Conservation (phyloP, 2,329 filamentous ascomycete genomes). For the Pestalotiopsis sp. region DNA sequence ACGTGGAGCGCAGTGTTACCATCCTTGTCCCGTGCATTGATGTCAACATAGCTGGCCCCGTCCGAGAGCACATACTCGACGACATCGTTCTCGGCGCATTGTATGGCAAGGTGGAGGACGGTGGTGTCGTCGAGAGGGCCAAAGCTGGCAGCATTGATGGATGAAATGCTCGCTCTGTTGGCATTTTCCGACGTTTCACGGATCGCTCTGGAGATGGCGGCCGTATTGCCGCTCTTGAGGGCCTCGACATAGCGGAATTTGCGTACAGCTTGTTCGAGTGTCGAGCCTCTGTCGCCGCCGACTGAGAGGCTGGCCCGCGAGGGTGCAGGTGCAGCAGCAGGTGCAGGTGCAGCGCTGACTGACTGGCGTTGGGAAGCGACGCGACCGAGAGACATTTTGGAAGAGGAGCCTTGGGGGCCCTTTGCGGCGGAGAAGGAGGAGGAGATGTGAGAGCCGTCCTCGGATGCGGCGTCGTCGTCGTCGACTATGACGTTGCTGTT, state of each 20-base stretch:
- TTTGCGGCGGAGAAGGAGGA: constrained; percentile 2
- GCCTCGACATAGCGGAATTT: constrained; percentile 96
- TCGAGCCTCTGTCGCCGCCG: constrained; percentile 46
- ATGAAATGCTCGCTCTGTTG: constrained; percentile 59
- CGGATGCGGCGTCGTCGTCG: constrained; percentile 19
- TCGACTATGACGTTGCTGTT: constrained; percentile 18
- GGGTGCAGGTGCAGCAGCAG: constrained; percentile 23
- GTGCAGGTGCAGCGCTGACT: background rate
- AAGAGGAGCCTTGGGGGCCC: constrained; percentile 1
- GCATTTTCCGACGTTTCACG: constrained; percentile 62
- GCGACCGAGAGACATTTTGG: constrained; percentile 15
- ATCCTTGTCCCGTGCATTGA: constrained; percentile 90
- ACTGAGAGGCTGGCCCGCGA: constrained; percentile 31
- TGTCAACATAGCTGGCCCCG: constrained; percentile 67
- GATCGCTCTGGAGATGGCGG: constrained; percentile 85
- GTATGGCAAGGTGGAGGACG: constrained; percentile 89
- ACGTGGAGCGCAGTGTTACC: constrained; percentile 93
- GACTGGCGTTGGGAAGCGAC: constrained; percentile 29
- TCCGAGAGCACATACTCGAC: constrained; percentile 93
- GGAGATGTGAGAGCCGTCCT: constrained; percentile 7
- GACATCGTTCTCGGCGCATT: constrained; percentile 90
- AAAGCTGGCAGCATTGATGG: constrained; percentile 45
- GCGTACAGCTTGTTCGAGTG: constrained; percentile 89
- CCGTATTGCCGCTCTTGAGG: constrained; percentile 85
- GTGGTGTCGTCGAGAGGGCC: constrained; percentile 76